phyloP scores from a whole-genome alignment of 1,284 basidiomycete species.

The Puccinia triticina region DNA sequence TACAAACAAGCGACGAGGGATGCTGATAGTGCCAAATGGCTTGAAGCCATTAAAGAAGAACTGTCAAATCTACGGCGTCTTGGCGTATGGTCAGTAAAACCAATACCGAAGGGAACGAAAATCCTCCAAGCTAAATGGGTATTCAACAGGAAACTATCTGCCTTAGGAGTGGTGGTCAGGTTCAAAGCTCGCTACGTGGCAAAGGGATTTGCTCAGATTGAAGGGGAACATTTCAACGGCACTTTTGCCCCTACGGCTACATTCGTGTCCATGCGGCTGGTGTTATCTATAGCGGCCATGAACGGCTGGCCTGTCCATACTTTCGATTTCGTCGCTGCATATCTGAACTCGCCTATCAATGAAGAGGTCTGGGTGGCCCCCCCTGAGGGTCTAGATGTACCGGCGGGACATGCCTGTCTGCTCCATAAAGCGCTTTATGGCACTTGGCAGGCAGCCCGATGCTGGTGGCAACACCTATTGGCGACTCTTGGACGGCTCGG shows the following conservation, averaged over 20 bases:
- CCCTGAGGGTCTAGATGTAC: too few relatives aligned
- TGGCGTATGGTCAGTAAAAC: neutral
- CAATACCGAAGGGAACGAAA: neutral
- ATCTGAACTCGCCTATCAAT: neutral
- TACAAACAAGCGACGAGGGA: too few relatives aligned
- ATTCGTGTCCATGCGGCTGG: neutral
- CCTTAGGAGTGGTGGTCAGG: neutral
- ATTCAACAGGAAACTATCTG: neutral
- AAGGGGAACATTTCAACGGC: neutral
- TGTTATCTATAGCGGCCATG: neutral
- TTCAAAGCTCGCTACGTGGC: conserved; percentile 11
- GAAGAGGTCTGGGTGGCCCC: too few relatives aligned
- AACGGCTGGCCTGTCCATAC: conserved; percentile 2
- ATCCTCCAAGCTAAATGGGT: neutral
- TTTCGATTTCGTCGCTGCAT: conserved; percentile 11
- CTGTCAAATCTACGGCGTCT: neutral
- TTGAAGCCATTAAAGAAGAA: neutral
- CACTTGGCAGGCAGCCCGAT: conserved; percentile 3
- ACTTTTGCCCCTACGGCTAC: too few relatives aligned
- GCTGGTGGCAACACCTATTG: conserved; percentile 11
- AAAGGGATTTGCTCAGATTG: neutral
- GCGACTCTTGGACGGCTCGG: neutral
- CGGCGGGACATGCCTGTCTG: too few relatives aligned
- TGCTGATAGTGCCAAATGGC: neutral
- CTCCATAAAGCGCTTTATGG: too few relatives aligned